These are phyloP conservation scores for Aquanectria penicillioides DNA, from an alignment of 2,329 filamentous ascomycete genomes.

Conservation along the genomic window DNA sequence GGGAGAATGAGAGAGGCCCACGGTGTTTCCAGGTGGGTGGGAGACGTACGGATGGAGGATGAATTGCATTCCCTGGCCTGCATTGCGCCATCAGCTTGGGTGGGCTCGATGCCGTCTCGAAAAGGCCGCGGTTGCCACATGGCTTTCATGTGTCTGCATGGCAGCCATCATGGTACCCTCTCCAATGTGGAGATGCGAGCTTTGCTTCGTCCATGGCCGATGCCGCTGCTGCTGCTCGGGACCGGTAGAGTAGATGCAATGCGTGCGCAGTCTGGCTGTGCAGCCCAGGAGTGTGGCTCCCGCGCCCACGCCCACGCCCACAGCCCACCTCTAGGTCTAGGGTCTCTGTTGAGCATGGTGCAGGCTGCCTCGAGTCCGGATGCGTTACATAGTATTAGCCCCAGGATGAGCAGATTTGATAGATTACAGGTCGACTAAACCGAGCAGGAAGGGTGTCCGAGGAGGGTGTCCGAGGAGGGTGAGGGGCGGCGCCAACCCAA, in stretches of 20 bases:
- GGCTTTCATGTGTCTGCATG: conserved; percentile 19
- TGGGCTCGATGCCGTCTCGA: conserved; percentile 13
- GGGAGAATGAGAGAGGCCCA: conserved; percentile 6
- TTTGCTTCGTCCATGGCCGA: background rate
- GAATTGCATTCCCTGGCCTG: background rate
- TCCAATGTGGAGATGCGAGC: conserved; percentile 11
- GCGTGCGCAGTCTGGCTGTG: no score
- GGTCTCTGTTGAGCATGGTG: background rate
- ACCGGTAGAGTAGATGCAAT: no score
- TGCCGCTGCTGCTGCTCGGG: no score
- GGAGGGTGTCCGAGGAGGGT: no score
- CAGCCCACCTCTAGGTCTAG: no score
- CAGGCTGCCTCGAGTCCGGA: background rate
- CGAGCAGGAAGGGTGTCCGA: background rate
- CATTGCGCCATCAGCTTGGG: conserved; percentile 16
- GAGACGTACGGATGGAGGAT: background rate
- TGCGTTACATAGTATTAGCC: background rate
- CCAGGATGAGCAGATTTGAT: conserved; percentile 6
- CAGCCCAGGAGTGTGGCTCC: no score
- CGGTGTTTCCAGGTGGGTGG: conserved; percentile 1
- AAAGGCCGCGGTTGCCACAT: conserved; percentile 17
- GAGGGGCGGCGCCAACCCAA: no score
- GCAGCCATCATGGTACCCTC: background rate
- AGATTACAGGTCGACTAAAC: conserved; percentile 22
- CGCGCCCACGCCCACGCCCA: no score